A percentile compares a stretch with the other conserved stretches of the same genome.
phyloP scores from a whole-genome alignment of 2,329 filamentous ascomycete genomes.

The Hymenoscyphus salicellus region DNA sequence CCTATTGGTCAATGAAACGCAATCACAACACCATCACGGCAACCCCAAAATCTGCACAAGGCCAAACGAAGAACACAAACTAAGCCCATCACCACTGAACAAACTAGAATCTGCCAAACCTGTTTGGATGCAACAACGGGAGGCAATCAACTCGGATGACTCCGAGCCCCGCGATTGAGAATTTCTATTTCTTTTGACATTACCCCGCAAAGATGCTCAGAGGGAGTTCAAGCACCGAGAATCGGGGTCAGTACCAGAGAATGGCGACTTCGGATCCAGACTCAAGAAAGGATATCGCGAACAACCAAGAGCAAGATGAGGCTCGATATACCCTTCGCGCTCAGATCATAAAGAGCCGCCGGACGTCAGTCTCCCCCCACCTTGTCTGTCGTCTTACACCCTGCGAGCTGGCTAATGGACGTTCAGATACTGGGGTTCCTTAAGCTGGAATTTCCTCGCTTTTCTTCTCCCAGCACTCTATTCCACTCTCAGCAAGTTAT shows the following conservation, averaged over 20 bases:
- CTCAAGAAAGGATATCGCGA: background rate
- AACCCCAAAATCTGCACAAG: background rate
- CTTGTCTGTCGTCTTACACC: background rate
- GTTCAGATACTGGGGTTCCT: constrained; percentile 51
- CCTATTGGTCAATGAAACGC: background rate
- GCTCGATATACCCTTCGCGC: no score
- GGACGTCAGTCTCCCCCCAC: background rate
- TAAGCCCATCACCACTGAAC: background rate
- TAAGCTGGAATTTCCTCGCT: constrained; percentile 60
- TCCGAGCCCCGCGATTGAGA: background rate
- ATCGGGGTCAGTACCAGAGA: background rate
- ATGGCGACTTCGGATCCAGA: background rate
- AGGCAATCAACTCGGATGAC: background rate
- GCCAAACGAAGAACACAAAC: background rate
- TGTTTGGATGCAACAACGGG: background rate
- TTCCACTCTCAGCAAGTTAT: constrained; percentile 64
- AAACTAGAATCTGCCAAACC: background rate
- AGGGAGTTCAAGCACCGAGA: background rate
- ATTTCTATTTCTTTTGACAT: background rate
- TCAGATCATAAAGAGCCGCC: no score
- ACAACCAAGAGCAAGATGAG: no score
- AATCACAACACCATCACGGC: background rate
- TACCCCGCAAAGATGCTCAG: background rate
- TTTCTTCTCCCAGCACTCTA: constrained; percentile 68
- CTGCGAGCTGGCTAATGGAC: background rate